Evolutionary conservation across 441 rosid species (phyloP).

Genomic region (Erysimum cheiri): DNA sequence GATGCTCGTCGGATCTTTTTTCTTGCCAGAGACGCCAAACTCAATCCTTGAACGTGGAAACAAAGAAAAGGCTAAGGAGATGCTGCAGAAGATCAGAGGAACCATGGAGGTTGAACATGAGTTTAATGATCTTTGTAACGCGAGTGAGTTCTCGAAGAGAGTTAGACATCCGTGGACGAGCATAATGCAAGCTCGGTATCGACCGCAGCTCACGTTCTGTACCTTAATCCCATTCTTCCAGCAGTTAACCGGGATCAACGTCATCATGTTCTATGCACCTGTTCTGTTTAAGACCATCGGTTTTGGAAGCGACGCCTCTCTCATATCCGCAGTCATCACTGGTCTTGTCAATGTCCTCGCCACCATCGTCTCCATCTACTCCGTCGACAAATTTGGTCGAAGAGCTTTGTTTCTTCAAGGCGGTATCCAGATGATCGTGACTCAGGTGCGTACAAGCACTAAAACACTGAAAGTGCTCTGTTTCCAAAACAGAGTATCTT

Average conservation of each 20-base stretch:
- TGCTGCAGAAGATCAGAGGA: conserved; percentile 48
- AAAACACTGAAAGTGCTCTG: not conserved
- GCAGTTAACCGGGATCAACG: conserved; percentile 59
- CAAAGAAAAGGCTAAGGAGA: conserved; percentile 39
- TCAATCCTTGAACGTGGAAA: conserved; percentile 53
- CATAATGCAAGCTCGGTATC: conserved; percentile 36
- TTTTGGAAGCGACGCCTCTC: conserved; percentile 43
- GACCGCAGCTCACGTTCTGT: conserved; percentile 51
- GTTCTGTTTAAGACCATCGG: conserved; percentile 51
- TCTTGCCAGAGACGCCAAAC: conserved; percentile 54
- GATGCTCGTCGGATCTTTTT: conserved; percentile 38
- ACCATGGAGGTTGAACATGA: conserved; percentile 44
- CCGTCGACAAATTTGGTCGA: conserved; percentile 50
- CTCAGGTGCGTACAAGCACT: conserved; percentile 41
- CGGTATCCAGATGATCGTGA: conserved; percentile 52
- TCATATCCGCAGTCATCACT: conserved; percentile 44
- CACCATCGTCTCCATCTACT: conserved; percentile 48
- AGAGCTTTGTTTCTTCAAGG: conserved; percentile 51
- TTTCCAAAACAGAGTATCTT: not conserved
- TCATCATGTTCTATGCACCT: conserved; percentile 55
- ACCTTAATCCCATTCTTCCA: conserved; percentile 51
- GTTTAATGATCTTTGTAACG: conserved; percentile 43
- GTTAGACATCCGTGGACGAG: conserved; percentile 45
- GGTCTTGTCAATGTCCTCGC: conserved; percentile 45
- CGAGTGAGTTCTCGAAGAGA: conserved; percentile 36